Conservation (phyloP, 768 basidiomycete species). For the Leccinum incarnatum region DNA sequence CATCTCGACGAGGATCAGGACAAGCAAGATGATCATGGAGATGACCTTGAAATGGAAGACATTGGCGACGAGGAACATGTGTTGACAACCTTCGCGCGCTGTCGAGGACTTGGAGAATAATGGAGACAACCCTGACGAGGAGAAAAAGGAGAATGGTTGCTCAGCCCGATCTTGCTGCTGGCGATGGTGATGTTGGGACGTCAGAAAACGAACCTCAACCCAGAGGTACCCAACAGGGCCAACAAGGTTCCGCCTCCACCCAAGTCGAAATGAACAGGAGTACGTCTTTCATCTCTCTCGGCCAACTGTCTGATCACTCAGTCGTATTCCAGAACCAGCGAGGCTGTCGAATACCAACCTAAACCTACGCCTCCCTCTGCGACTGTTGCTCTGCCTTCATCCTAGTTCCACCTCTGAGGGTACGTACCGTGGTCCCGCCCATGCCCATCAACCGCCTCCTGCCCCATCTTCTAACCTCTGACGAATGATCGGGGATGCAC, state of each 20-base stretch:
- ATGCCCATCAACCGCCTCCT: constrained; percentile 39
- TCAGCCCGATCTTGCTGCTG: constrained; percentile 36
- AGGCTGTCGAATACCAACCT: constrained; percentile 9
- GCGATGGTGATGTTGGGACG: constrained; percentile 23
- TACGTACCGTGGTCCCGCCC: constrained; percentile 42
- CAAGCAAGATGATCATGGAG: constrained; percentile 25
- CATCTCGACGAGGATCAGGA: constrained; percentile 47
- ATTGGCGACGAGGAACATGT: constrained; percentile 32
- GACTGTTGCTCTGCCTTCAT: constrained; percentile 5
- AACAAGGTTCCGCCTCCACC: constrained; percentile 16
- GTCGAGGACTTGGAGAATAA: constrained; percentile 15
- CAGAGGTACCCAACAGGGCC: constrained; percentile 20
- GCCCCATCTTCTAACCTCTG: constrained; percentile 47
- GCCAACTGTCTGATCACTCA: background rate
- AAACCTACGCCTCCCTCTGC: constrained; percentile 2
- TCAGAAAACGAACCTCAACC: constrained; percentile 16
- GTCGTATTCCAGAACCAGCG: constrained; percentile 8
- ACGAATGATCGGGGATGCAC: constrained; percentile 80
- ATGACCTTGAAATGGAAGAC: constrained; percentile 35
- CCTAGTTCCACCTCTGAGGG: constrained; percentile 41
- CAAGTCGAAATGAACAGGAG: constrained; percentile 13
- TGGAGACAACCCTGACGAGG: constrained; percentile 31
- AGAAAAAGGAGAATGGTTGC: constrained; percentile 27
- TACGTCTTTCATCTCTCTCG: constrained; percentile 9
- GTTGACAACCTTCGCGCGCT: constrained; percentile 14